Conservation (phyloP, 1,284 basidiomycete species). For the Sanghuangporus weigelae region DNA sequence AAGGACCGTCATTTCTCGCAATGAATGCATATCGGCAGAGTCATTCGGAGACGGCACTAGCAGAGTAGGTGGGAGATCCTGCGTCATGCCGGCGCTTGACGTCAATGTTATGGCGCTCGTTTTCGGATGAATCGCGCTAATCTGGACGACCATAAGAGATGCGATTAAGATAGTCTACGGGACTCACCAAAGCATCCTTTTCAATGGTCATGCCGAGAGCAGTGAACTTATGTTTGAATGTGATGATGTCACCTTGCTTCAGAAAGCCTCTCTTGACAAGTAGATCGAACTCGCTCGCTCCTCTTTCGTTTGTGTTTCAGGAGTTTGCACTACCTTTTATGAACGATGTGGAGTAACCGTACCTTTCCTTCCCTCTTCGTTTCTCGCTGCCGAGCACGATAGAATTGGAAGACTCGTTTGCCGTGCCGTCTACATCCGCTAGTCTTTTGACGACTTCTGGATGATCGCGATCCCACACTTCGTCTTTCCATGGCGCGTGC, state of each 20-base stretch:
- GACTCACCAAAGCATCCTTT: constrained; percentile 47
- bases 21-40: not conserved
- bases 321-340: not conserved
- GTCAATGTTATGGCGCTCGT: constrained; percentile 39
- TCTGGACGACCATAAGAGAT: constrained; percentile 26
- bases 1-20: constrained; percentile 8
- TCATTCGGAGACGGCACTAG: constrained; percentile 23
- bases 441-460: constrained; percentile 18
- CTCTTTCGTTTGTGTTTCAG: not conserved
- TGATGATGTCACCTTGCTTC: constrained; percentile 46
- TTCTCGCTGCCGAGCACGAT: constrained; percentile 25
- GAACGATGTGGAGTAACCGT: not conserved
- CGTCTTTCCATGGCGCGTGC: constrained; percentile 57
- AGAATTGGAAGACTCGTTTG: not conserved
- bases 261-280: constrained; percentile 35
- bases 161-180: not conserved
- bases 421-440: not conserved
- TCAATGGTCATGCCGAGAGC: constrained; percentile 35
- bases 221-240: constrained; percentile 42
- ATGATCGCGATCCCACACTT: constrained; percentile 48
- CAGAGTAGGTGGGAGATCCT: constrained; percentile 34
- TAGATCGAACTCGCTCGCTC: constrained; percentile 31
- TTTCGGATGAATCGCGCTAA: constrained; percentile 38
- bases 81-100: constrained; percentile 32
- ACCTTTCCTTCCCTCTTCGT: constrained; percentile 3